Evolutionary conservation across 306 rosid species (phyloP).

Genomic region (Glycyrrhiza uralensis): DNA sequence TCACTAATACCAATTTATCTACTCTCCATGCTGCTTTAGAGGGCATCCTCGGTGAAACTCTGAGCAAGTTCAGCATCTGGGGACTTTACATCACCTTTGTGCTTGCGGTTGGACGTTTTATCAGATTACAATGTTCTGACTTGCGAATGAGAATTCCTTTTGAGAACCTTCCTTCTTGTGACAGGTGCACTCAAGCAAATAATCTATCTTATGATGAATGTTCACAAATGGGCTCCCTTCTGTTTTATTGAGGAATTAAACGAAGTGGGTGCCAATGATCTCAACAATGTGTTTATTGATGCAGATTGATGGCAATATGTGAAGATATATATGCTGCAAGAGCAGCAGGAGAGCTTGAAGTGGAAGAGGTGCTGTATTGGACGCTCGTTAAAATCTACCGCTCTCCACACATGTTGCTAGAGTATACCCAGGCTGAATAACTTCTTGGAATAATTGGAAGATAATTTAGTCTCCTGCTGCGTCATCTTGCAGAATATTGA

Average conservation of each 20-base stretch:
- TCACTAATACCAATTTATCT: conserved; percentile 25
- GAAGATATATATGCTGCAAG: conserved; percentile 93
- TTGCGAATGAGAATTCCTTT: conserved; percentile 91
- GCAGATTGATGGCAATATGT: conserved; percentile 83
- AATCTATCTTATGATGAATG: neutral
- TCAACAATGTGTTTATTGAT: conserved; percentile 10
- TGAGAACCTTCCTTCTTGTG: conserved; percentile 93
- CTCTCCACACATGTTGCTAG: conserved; percentile 92
- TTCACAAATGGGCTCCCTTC: neutral
- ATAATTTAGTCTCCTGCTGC: neutral
- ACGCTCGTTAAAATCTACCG: conserved; percentile 88
- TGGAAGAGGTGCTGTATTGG: conserved; percentile 88
- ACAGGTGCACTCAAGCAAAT: conserved; percentile 54
- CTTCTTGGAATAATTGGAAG: neutral
- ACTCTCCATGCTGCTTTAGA: conserved; percentile 46
- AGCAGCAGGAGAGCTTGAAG: conserved; percentile 92
- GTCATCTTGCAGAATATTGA: neutral
- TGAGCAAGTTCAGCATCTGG: conserved; percentile 99
- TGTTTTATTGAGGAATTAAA: conserved; percentile 13
- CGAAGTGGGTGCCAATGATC: conserved; percentile 1
- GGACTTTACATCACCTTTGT: conserved; percentile 94
- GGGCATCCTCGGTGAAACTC: conserved; percentile 92
- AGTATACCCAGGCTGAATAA: conserved; percentile 73
- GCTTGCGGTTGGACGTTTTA: conserved; percentile 95
- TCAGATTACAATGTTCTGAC: conserved; percentile 95